Base-by-base conservation (phyloP, 495 filamentous ascomycete genomes). In the Echria macrotheca region DNA sequence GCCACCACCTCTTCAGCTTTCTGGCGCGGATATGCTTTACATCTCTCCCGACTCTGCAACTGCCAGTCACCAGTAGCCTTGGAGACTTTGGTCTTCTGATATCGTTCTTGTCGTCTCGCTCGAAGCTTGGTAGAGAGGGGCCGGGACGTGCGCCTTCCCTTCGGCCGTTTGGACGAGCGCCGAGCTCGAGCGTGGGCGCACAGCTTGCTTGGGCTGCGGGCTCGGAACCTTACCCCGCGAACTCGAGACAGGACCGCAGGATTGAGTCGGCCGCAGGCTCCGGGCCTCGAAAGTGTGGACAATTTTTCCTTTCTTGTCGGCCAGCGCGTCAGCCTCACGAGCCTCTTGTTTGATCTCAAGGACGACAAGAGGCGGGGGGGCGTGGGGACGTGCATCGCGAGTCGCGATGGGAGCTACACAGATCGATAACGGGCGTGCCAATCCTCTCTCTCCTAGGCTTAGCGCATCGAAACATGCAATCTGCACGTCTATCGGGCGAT, bases 21-120 rank as follows among this genome's bases (percentile, higher is more conserved):
- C 23, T 50, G 53, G 52, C 26, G 49, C 55, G 52, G 52, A 56
- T 54, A 56, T 58, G 54, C 55, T 19, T 52, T 36, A 23, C 38
- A 25, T 35, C 45, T 36, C 43, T 40, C 49, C 52, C 53, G 43
- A 53, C 38, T 51, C 26, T 36, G 25, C 36, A 26, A 32, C 49
- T 50, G 44, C 44, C 24, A 26, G 12, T 24, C 8, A 28, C 10
- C 14, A 51, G 49, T 47, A 46, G 33, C 41, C 15, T 49, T 29
- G 49, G 23, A 24, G 44, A 49, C 41, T 45, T 44, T 43, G 52
- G 39, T 31, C 22, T 29, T 23, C 12, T 22, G 39, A 39, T 25
- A 40, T 24, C 32, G 17, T 15, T 14, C 14, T 47, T 21, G 24
- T 17, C 14, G 25, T 44, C 4, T 11, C 31, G 22, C 23, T 31